Evolutionary conservation across 495 filamentous ascomycete species (phyloP), one percentile per base, ranked within the genome.

Genomic region (Talaromyces borbonicus): DNA sequence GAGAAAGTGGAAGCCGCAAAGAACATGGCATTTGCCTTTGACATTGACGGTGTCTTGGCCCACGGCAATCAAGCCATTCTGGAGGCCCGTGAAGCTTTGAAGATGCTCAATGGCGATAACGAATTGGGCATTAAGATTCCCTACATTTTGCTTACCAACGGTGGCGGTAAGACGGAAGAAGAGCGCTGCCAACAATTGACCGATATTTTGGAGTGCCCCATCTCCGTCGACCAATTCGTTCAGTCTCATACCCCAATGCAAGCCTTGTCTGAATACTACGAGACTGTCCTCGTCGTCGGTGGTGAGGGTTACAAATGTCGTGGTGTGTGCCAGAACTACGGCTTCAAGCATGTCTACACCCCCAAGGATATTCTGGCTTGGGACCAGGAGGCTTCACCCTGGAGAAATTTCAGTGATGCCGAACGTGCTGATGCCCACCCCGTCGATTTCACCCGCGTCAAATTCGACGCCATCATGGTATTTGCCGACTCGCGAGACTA

Each of bases 221-320:
- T 95, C 50, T 85, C 87, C 1, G 84, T 83, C 3, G 83, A 84
- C 48, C 89, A 93, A 58, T 93, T 95, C 71, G 89, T 95, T 62
- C 90, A 89, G 60, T 87, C 85, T 9, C 90, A 96, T 66, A 95
- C 90, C 35, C 90, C 89, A 30, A 94, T 96, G 84, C 79, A 83
- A 52, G 87, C 90, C 52, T 80, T 93, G 77, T 78, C 85, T 11
- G 73, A 78, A 60, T 81, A 81, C 58, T 92, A 90, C 66, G 69
- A 79, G 19, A 90, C 87, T 12, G 87, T 94, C 12, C 75, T 95
- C 3, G 86, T 95, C 15, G 77, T 88, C 30, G 88, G 88, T 58
- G 87, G 87, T 50, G 87, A 93, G 61, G 87, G 85, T 36, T 86
- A 87, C 71, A 92, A 86, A 62, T 89, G 88, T 65, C 79, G 87